These are phyloP conservation scores for Nothophytophthora sp. DNA, from an alignment of 352 stramenopile species.

Conservation along the genomic window DNA sequence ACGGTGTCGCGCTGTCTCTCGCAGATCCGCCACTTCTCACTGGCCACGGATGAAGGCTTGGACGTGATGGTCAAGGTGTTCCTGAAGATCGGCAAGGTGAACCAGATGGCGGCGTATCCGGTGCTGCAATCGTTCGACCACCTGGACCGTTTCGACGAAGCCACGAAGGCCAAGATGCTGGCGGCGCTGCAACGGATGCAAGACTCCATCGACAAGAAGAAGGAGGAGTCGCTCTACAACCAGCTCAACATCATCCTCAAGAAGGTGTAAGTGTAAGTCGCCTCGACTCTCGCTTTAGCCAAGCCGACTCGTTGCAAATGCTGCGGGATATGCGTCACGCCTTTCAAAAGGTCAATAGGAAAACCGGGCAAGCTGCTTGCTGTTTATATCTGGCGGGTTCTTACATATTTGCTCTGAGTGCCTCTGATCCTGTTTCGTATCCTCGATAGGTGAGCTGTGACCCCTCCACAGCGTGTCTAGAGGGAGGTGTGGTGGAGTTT, in stretches of 20 bases:
- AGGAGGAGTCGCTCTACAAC: conserved; percentile 84
- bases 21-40: conserved; percentile 74
- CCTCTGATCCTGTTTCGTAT: no score
- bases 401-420: conserved; percentile 1
- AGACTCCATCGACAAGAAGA: conserved; percentile 77
- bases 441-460: no score
- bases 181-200: conserved; percentile 68
- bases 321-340: neutral
- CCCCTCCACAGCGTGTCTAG: no score
- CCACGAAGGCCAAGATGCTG: conserved; percentile 55
- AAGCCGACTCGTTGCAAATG: neutral
- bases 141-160: conserved; percentile 67
- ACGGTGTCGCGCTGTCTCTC: conserved; percentile 64
- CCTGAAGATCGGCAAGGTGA: conserved; percentile 81
- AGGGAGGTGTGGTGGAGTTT: conserved; percentile 49
- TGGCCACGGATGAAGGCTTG: conserved; percentile 75
- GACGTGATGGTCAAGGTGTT: conserved; percentile 76
- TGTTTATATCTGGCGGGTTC: neutral
- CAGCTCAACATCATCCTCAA: conserved; percentile 87
- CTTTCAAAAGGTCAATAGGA: no score
- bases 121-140: conserved; percentile 84
- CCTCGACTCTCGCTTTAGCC: neutral
- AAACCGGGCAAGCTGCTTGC: no score
- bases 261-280: conserved; percentile 61
- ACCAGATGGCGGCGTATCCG: conserved; percentile 85